Base-by-base conservation (phyloP, 305 asterid genomes). In the Ruellia speciosa region DNA sequence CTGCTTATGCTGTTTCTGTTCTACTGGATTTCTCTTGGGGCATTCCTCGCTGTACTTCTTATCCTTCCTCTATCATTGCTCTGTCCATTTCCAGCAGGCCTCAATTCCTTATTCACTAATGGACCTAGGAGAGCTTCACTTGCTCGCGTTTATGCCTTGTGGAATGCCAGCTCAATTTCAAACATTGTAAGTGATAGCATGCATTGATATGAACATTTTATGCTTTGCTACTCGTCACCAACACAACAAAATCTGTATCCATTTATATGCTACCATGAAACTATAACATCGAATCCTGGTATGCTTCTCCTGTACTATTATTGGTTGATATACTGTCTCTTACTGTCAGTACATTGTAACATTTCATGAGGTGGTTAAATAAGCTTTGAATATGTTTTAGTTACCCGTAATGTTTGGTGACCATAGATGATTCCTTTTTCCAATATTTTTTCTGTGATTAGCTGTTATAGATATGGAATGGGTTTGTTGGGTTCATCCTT, bases 51-150 rank as follows among this genome's bases (percentile, higher is more conserved):
- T 57, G 86, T 90, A 55, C 86, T 90, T 66, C 94, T 90, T 58
- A 71, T 90, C 74, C 98, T 90, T 65, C 98, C 98, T 61, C 75
- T 90, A 57, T 90, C 98, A 2, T 71, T 90, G 80, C 96, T 90
- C 75, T 90, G 94, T 39, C 95, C 98, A 31, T 85, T 87, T 67
- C 95, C 88, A 53, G 98, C 98, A 41, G 98, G 98, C 69, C 74
- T 90, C 80, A 90, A 87, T 76, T 94, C 95, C 70, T 75, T 90
- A 52, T 90, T 87, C 73, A 85, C 92, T 68, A 83, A 79, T 76
- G 95, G 96, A 63, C 93, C 89, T 48, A 77, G 90, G 70, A 86
- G 88, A 77, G 88, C 92, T 67, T 77, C 92, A 59, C 96, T 90
- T 75, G 87, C 93, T 72, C 92, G 98, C 39, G 80, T 90, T 63